Conservation (phyloP, 2,329 filamentous ascomycete genomes). For the Arthroderma uncinatum region DNA sequence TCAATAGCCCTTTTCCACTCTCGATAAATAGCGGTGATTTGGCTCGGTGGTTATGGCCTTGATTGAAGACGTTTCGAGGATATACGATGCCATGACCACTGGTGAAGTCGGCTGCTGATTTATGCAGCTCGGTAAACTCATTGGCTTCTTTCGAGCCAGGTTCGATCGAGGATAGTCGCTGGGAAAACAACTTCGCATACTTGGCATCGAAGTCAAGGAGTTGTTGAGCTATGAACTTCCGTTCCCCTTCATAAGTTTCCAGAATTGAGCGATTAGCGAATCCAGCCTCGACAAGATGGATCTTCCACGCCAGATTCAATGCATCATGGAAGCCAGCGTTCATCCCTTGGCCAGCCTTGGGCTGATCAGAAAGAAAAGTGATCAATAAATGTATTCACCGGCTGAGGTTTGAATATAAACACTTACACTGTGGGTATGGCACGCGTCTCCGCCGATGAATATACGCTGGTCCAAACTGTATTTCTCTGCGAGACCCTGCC, state of each 20-base stretch:
- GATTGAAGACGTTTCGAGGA: constrained; percentile 71
- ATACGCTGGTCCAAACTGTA: constrained; percentile 55
- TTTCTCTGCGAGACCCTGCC: constrained; percentile 53
- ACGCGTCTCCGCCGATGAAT: constrained; percentile 55
- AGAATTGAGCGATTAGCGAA: constrained; percentile 66
- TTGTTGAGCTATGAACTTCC: constrained; percentile 72
- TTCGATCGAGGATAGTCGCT: constrained; percentile 34
- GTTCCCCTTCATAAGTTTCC: constrained; percentile 75
- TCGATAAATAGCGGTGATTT: constrained; percentile 58
- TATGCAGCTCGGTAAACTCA: constrained; percentile 80
- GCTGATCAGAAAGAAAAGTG: constrained; percentile 24
- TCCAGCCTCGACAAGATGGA: constrained; percentile 76
- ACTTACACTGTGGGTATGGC: constrained; percentile 48
- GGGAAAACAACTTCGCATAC: constrained; percentile 82
- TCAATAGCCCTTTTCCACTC: constrained; percentile 41
- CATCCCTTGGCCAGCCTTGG: constrained; percentile 56
- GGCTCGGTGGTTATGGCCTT: constrained; percentile 61
- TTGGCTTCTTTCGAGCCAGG: constrained; percentile 56
- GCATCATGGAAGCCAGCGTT: constrained; percentile 53
- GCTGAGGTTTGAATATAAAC: neutral
- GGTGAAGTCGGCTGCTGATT: constrained; percentile 83
- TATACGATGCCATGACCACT: constrained; percentile 86
- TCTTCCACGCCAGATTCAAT: constrained; percentile 90
- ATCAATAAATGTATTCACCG: neutral
- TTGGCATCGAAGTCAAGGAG: constrained; percentile 77